phyloP scores from a whole-genome alignment of 225 moss, liverwort and hornwort species.

The Pleurozium schreberi region DNA sequence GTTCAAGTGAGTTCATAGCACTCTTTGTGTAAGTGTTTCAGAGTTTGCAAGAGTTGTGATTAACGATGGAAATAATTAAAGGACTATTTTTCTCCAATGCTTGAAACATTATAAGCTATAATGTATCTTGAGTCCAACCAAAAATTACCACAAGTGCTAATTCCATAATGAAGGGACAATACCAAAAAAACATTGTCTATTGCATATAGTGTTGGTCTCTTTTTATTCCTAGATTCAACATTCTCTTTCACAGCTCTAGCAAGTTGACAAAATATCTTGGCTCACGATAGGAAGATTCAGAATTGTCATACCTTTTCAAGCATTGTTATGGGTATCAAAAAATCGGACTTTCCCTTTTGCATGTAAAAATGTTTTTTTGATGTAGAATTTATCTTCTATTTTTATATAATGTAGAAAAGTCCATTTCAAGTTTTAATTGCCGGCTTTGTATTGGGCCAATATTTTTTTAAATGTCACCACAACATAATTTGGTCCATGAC shows the following conservation, averaged over 20 bases:
- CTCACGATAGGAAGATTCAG: neutral
- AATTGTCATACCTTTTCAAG: neutral
- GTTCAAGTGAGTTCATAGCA: rapidly evolving
- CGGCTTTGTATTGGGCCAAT: neutral
- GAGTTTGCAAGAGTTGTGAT: neutral
- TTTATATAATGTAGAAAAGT: neutral
- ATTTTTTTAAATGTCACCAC: neutral
- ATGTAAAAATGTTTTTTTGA: rapidly evolving
- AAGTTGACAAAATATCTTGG: neutral
- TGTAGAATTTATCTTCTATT: neutral
- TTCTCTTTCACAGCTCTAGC: rapidly evolving
- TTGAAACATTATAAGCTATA: neutral
- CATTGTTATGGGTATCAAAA: neutral
- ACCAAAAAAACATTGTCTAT: neutral
- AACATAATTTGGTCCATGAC: rapidly evolving
- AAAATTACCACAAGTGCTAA: neutral
- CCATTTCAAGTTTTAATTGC: neutral
- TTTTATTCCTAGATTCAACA: neutral
- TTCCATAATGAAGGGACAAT: no score
- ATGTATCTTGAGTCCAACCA: neutral
- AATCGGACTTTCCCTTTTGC: neutral
- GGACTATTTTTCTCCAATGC: neutral
- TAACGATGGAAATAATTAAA: neutral
- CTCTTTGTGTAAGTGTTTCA: neutral
- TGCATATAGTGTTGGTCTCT: neutral